These are phyloP conservation scores for Podosphaera aphanis DNA, from an alignment of 2,329 filamentous ascomycete species.

Conservation along the genomic window DNA sequence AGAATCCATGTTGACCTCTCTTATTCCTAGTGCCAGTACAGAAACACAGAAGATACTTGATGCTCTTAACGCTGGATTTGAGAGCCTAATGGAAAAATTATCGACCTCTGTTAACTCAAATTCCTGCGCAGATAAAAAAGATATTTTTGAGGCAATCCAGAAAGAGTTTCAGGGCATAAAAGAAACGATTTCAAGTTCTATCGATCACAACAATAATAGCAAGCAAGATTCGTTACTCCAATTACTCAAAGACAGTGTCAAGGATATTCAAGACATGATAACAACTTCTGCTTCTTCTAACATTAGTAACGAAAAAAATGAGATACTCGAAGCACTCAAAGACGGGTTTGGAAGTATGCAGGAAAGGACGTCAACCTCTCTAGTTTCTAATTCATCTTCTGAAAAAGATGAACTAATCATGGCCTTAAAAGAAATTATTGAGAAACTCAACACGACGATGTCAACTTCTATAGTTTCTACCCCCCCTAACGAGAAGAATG, in stretches of 20 bases:
- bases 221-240: conserved; percentile 40
- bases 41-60: conserved; percentile 11
- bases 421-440: background rate
- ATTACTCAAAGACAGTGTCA: conserved; percentile 33
- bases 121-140: background rate
- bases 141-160: conserved; percentile 28
- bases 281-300: background rate
- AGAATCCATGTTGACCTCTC: conserved; percentile 27
- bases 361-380: conserved; percentile 7
- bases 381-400: background rate
- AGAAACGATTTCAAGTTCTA: conserved; percentile 27
- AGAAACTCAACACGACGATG: conserved; percentile 38
- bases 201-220: conserved; percentile 17
- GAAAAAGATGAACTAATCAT: background rate
- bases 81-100: conserved; percentile 34
- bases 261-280: background rate
- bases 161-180: conserved; percentile 38
- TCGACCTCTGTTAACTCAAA: conserved; percentile 20
- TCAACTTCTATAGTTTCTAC: conserved; percentile 58
- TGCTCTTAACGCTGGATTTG: conserved; percentile 33
- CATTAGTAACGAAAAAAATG: conserved; percentile 26
- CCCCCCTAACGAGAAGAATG: conserved; percentile 48
- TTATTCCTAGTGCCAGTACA: conserved; percentile 19
- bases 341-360: conserved; percentile 46
- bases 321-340: conserved; percentile 38